Evolutionary conservation across 257 asterid genomes (phyloP).

Genomic region (Nicotiana tabacum): DNA sequence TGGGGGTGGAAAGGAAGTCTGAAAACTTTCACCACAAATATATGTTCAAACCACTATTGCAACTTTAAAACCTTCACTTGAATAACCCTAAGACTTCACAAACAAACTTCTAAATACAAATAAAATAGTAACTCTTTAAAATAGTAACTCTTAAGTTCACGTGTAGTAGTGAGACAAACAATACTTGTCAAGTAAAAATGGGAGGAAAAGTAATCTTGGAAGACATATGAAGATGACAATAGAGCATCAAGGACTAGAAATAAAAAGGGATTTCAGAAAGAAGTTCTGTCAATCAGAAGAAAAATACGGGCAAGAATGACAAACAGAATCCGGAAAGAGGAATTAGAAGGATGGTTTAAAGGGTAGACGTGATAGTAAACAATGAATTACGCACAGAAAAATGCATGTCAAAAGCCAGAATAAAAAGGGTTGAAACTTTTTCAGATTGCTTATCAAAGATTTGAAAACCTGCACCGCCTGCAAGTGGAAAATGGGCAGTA

Average conservation of each 20-base stretch:
- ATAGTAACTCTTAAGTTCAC: not conserved
- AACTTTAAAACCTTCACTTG: not conserved
- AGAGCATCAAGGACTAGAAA: not conserved
- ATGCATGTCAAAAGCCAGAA: slow-evolving; percentile 14
- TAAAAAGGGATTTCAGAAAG: not conserved
- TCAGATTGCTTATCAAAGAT: slow-evolving; percentile 67
- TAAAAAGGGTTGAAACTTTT: slow-evolving; percentile 22
- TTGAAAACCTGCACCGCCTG: slow-evolving; percentile 96
- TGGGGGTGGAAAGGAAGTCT: not conserved
- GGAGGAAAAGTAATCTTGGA: not conserved
- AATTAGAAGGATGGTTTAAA: not conserved
- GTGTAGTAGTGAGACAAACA: not conserved
- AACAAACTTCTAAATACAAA: not conserved
- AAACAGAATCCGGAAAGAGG: not conserved
- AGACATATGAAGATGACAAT: not conserved
- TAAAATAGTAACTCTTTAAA: not conserved
- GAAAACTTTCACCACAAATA: not conserved
- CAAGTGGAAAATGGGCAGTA: slow-evolving; percentile 93
- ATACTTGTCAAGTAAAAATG: not conserved
- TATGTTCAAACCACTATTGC: not conserved
- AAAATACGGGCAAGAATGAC: not conserved
- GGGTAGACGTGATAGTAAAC: not conserved
- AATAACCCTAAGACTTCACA: not conserved
- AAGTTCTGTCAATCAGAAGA: not conserved
- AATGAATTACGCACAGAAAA: slow-evolving; percentile 21